Evolutionary conservation across 306 rosid genomes (phyloP), one percentile per base, ranked within the genome.

Genomic region (Abrus precatorius): DNA sequence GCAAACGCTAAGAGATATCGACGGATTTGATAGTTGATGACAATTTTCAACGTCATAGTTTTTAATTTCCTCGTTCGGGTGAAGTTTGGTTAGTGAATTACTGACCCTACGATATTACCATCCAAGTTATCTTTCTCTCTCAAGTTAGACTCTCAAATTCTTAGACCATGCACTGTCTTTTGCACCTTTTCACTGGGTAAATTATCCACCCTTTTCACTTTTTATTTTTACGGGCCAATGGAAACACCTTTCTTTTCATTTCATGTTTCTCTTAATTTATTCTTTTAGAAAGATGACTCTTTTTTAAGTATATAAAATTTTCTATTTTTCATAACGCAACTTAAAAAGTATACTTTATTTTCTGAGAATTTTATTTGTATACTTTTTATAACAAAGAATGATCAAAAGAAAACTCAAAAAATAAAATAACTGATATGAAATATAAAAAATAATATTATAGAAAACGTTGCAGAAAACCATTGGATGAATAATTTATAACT

Each of bases 21-120:
- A 83, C 43, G 82, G 76, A 80, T 52, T 83, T 68, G 82, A 88
- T 50, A 59, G 6, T 61, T 60, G 33, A 49, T 64, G 5, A 72
- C 34, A 20, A 78, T 54, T 47, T 77, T 83, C 80, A 81, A 69
- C 70, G 14, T 29, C 74, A 28, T 76, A 5, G 28, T 38, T 64
- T 78, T 38, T n/a, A 47, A 61, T 80, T 80, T 74, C 73, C 55
- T 62, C 68, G 43, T 48, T 73, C 32, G 70, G 80, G 13, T 64
- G 49, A 85, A 77, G 83, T 74, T 81, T 64, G 87, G 80, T 83
- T 83, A 63, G 75, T 77, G 59, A 77, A 36, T 59, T 28, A 45
- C 57, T 66, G 50, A n/a, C 76, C 80, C 77, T 59, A 55, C 76
- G 41, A 30, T 62, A 36, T 40, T 12, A 49, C 63, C 63, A 73